Evolutionary conservation across 768 basidiomycete genomes (phyloP), one percentile per base, ranked within the genome.

Genomic region (Baorangia bicolor): DNA sequence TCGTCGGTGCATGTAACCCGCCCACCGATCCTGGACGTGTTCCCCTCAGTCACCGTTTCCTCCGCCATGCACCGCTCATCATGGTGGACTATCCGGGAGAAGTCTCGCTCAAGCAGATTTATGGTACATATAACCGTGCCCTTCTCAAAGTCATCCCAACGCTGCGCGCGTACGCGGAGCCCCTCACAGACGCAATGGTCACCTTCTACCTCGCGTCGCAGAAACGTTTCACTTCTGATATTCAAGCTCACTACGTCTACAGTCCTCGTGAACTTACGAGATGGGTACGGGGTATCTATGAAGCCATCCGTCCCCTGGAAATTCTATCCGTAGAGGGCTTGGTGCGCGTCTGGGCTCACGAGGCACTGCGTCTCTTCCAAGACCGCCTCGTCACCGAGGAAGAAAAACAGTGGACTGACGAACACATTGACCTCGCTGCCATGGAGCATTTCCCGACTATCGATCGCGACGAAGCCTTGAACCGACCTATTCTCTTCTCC

Each of bases 81-180:
- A 98, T 98, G 96, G 97, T 99, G 51, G 97, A 99, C 68, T 99
- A 99, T 71, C 97, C 97, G 21, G 97, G 97, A 50, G 94, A 96
- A 69, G 77, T 95, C 13, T 98, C 97, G 6, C 79, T 99, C 68
- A 97, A 94, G 62, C 97, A 98, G 69, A 99, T 99, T 61, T 99
- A 98, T 71, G 93, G 95, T 16, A 98, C 97, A 23, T 99, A 98
- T 78, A 94, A 92, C 67, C 88, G 96, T 55, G 97, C 93, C 16
- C 80, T 94, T 23, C 88, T 99, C 64, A 99, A 98, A 73, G 94
- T 98, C 59, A 79, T 97, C 12, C 96, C 97, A 35, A 92, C 90
- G 61, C 83, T 99, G 33, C 87, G 95, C 34, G 88, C 92, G 20
- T 97, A 95, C 68, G 83, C 94, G 4, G 92, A 94, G 53, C 91